Evolutionary conservation across 805 yeast genomes (phyloP), one percentile per base, ranked within the genome.

Genomic region (Schwanniomyces yamadae): DNA sequence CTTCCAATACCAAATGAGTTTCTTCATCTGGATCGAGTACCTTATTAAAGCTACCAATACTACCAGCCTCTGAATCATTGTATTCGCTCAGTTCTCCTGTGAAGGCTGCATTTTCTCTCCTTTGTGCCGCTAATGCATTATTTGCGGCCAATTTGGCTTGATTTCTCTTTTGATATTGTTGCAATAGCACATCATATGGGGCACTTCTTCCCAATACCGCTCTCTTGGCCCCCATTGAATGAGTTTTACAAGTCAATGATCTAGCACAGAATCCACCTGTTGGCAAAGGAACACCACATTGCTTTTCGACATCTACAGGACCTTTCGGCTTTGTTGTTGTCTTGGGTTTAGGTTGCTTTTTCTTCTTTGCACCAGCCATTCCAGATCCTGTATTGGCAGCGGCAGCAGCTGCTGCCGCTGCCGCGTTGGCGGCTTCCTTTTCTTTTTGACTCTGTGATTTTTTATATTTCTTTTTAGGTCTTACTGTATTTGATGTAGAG

Each of bases 151-250:
- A 70, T 56, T 87, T 89, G 23, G 95, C 91, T 60, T 93, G 97
- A 56, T 91, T 91, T 50, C 87, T 78, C 50, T 89, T 81, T 64
- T 93, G 99, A 55, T 91, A 90, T 12, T 88, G 90, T 14, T 90
- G 88, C 37, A 93, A 68, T 35, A 93, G 67, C 19, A 79, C 80
- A 58, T 93, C 99, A 62, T 89, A 93, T 0, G 96, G 89, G 6
- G 93, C 90, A 23, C 95, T 81, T 50, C 99, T 75, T 8, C 99
- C 99, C 12, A 78, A 80, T 14, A 93, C 99, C 1, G 96, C 90
- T 49, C 99, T 77, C 53, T 93, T 93, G 18, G 97, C 96, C 22
- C 97, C 97, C 96, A 93, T 90, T 1, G 98, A 87, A 61, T 93
- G 99, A 0, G 97, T 89, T 57, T 93, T 93, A 72, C 99, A 93